phyloP scores from a whole-genome alignment of 2,329 filamentous ascomycete species.

The Trichoderma sp. region DNA sequence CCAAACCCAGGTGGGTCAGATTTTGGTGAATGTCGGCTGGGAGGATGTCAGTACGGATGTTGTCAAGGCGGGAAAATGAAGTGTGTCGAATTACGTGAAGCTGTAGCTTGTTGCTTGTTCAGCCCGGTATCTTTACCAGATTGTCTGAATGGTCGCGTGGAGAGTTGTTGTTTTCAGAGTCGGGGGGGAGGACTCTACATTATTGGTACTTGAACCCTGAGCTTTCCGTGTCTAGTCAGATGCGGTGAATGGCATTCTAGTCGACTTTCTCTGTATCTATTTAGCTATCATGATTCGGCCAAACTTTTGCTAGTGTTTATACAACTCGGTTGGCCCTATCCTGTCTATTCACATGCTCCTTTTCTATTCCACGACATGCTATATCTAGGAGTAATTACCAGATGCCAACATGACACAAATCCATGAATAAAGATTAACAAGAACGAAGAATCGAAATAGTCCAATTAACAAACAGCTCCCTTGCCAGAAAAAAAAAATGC shows the following conservation, averaged over 20 bases:
- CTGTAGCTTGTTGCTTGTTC: constrained; percentile 1
- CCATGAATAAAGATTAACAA: neutral
- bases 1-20: constrained; percentile 61
- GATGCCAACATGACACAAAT: neutral
- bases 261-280: neutral
- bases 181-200: neutral
- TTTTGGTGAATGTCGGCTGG: constrained; percentile 65
- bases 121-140: neutral
- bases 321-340: neutral
- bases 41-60: constrained; percentile 55
- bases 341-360: neutral
- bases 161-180: neutral
- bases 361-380: neutral
- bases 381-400: neutral
- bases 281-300: constrained; percentile 7
- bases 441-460: constrained; percentile 10
- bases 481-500: neutral
- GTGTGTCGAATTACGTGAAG: neutral
- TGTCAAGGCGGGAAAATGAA: constrained; percentile 27
- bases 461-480: constrained; percentile 14
- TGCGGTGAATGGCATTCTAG: neutral
- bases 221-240: neutral
- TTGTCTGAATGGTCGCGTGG: neutral
- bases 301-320: neutral
- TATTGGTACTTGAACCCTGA: neutral